These are phyloP conservation scores for Candida sp. DNA, from an alignment of 1,139 yeast species.

Conservation along the genomic window DNA sequence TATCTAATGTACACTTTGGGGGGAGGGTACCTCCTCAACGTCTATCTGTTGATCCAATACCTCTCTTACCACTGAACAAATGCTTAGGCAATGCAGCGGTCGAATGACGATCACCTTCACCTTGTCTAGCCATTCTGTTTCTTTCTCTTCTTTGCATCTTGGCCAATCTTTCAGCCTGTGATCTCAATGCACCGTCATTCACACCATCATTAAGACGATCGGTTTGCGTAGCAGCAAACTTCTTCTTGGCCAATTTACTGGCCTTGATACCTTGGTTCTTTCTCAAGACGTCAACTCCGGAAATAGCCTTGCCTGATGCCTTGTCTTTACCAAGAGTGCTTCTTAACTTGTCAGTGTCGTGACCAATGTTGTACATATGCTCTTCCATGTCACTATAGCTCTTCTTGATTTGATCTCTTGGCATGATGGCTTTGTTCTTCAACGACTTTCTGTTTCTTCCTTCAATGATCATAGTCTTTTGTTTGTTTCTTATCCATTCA, in stretches of 20 bases:
- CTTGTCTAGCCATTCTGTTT: slow-evolving; percentile 90
- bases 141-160: slow-evolving; percentile 94
- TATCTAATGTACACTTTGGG: neutral
- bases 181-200: slow-evolving; percentile 77
- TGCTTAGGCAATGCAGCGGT: slow-evolving; percentile 91
- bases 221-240: slow-evolving; percentile 60
- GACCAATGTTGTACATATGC: slow-evolving; percentile 89
- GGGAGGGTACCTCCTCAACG: slow-evolving; percentile 40
- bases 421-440: slow-evolving; percentile 90
- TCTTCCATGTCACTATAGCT: slow-evolving; percentile 81
- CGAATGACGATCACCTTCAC: slow-evolving; percentile 95
- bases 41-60: slow-evolving; percentile 85
- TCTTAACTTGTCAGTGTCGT: slow-evolving; percentile 73
- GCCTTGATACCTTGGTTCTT: slow-evolving; percentile 52
- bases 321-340: slow-evolving; percentile 47
- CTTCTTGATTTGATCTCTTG: slow-evolving; percentile 86
- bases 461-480: slow-evolving; percentile 89
- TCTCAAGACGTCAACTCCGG: slow-evolving; percentile 80
- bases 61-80: slow-evolving; percentile 95
- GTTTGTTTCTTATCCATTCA: slow-evolving; percentile 93
- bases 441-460: slow-evolving; percentile 87
- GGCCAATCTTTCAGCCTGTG: slow-evolving; percentile 86
- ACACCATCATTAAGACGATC: slow-evolving; percentile 91
- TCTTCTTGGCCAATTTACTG: slow-evolving; percentile 50
- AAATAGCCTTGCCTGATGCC: slow-evolving; percentile 39